Conservation (phyloP, 1,284 basidiomycete species). For the Ceratobasidium papillatum region DNA sequence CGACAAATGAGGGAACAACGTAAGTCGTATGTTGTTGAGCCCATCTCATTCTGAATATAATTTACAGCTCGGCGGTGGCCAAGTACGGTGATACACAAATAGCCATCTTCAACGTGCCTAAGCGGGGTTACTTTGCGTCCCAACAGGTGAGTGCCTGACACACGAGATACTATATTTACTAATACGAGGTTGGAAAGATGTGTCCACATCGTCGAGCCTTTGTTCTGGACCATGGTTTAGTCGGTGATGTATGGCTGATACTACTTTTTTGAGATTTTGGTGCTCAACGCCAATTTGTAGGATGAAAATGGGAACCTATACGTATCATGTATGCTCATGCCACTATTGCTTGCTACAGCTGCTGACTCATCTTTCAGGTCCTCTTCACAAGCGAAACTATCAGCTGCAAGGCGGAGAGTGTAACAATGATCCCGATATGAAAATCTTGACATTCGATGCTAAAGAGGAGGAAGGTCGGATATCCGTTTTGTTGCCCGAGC, state of each 20-base stretch:
- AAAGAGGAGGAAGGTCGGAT: constrained; percentile 61
- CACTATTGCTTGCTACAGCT: constrained; percentile 15
- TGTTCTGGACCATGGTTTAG: constrained; percentile 71
- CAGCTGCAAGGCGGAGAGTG: constrained; percentile 66
- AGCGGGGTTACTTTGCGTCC: constrained; percentile 68
- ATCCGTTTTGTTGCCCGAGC: constrained; percentile 64
- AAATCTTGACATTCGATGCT: constrained; percentile 72
- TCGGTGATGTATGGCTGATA: constrained; percentile 49
- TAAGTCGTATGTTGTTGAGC: constrained; percentile 49
- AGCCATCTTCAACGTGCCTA: constrained; percentile 70
- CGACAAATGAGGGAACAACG: constrained; percentile 61
- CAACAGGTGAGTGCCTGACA: constrained; percentile 62
- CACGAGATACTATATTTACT: neutral
- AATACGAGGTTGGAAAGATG: constrained; percentile 53
- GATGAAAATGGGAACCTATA: constrained; percentile 61
- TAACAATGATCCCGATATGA: constrained; percentile 70
- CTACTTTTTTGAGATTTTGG: constrained; percentile 51
- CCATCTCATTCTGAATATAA: neutral
- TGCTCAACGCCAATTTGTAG: constrained; percentile 53
- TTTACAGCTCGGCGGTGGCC: constrained; percentile 60
- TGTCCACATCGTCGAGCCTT: constrained; percentile 73
- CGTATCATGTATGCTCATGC: constrained; percentile 55
- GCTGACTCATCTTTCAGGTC: constrained; percentile 55
- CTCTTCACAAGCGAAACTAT: constrained; percentile 78
- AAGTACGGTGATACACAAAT: constrained; percentile 78